Conservation (phyloP, 2,329 filamentous ascomycete genomes). For the Tolypocladium amazonense region DNA sequence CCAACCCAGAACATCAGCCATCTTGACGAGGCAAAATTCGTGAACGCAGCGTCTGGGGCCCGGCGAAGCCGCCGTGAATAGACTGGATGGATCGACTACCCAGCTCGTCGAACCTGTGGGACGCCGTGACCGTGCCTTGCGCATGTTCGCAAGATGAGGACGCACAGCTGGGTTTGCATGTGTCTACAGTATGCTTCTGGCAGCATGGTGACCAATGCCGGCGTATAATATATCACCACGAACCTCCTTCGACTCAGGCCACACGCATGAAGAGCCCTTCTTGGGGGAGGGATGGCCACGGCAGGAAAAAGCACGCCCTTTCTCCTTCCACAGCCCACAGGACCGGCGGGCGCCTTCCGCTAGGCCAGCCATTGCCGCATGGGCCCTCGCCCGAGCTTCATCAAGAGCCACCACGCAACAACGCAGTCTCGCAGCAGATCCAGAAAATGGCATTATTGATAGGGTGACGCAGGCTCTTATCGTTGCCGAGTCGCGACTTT, state of each 20-base stretch:
- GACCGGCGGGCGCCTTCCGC: background rate
- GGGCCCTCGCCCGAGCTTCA: background rate
- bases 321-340: no score
- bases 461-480: background rate
- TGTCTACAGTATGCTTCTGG: background rate
- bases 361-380: background rate
- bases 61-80: no score
- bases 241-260: background rate
- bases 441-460: no score
- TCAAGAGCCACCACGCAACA: background rate
- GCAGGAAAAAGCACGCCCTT: background rate
- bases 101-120: background rate
- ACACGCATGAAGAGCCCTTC: background rate
- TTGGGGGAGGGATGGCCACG: background rate
- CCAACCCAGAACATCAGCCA: background rate
- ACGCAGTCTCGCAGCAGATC: background rate
- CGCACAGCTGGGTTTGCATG: background rate
- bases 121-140: background rate
- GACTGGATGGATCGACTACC: no score
- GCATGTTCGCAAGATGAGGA: background rate
- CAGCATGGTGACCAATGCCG: background rate
- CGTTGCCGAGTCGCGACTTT: background rate
- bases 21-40: no score
- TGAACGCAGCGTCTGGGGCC: no score
- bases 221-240: background rate